Percentiles rank a stretch among this genome's conserved stretches.
phyloP scores from a whole-genome alignment of 2,329 filamentous ascomycete genomes.

The Claviceps fusiformis region DNA sequence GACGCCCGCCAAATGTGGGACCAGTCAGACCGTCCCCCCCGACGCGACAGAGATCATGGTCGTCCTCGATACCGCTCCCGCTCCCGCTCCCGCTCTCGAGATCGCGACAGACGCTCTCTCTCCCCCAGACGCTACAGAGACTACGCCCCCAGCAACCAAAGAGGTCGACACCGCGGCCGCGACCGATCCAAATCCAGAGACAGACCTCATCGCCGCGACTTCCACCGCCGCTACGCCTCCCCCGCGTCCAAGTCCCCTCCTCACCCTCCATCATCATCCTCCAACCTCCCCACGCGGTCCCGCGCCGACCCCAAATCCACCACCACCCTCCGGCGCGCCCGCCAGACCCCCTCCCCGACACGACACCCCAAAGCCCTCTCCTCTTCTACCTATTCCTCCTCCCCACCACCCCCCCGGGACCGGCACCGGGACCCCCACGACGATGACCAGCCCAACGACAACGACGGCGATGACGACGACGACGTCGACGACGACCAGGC shows the following conservation, averaged over 20 bases:
- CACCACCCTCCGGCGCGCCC: conserved; percentile 8
- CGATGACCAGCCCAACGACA: conserved; percentile 7
- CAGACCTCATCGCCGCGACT: conserved; percentile 13
- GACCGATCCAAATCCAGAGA: conserved; percentile 13
- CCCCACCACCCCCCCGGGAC: neutral
- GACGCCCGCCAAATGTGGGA: conserved; percentile 53
- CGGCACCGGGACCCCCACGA: too few species aligned
- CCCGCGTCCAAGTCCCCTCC: conserved; percentile 15
- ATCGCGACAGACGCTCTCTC: neutral
- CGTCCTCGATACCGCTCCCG: conserved; percentile 15
- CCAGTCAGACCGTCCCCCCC: conserved; percentile 29
- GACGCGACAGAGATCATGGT: conserved; percentile 16
- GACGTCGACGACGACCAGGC: conserved; percentile 54
- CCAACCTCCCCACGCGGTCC: conserved; percentile 20
- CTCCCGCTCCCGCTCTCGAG: conserved; percentile 14
- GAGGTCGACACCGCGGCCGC: conserved; percentile 8
- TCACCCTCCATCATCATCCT: conserved; percentile 1
- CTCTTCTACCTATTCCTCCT: conserved; percentile 8
- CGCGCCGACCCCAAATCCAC: conserved; percentile 12
- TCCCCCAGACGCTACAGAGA: conserved; percentile 6
- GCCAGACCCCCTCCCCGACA: conserved; percentile 9
- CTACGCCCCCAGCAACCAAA: conserved; percentile 4
- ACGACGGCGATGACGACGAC: conserved; percentile 15
- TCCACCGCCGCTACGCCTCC: conserved; percentile 25
- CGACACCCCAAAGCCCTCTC: conserved; percentile 3